These are phyloP conservation scores for Tulasnella sp. DNA, from an alignment of 768 basidiomycete genomes.

Conservation along the genomic window DNA sequence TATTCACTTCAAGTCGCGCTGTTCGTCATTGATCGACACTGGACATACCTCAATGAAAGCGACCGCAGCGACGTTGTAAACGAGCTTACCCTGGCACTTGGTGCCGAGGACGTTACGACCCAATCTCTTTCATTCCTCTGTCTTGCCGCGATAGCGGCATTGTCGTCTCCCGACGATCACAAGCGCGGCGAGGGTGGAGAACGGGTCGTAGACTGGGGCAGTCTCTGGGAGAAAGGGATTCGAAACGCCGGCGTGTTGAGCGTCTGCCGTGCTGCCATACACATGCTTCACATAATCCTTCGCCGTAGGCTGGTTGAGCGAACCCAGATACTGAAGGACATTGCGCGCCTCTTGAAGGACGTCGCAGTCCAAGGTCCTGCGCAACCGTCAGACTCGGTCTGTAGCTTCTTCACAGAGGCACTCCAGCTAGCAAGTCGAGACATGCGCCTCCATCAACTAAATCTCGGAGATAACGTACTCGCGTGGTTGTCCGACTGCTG, in stretches of 20 bases:
- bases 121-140: slow-evolving; percentile 85
- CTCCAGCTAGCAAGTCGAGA: slow-evolving; percentile 71
- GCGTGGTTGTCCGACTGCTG: slow-evolving; percentile 74
- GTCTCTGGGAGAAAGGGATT: slow-evolving; percentile 74
- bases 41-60: slow-evolving; percentile 50
- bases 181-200: slow-evolving; percentile 2
- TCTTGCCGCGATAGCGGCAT: slow-evolving; percentile 43
- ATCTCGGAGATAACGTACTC: slow-evolving; percentile 78
- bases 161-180: slow-evolving; percentile 39
- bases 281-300: slow-evolving; percentile 53
- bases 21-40: slow-evolving; percentile 77
- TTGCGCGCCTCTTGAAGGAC: slow-evolving; percentile 72
- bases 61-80: slow-evolving; percentile 51
- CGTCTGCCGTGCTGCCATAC: slow-evolving; percentile 74
- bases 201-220: slow-evolving; percentile 52
- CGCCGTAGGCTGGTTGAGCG: slow-evolving; percentile 37
- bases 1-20: slow-evolving; percentile 66
- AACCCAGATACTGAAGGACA: slow-evolving; percentile 56
- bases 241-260: slow-evolving; percentile 60
- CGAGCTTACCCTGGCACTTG: slow-evolving; percentile 52
- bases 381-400: slow-evolving; percentile 83
- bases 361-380: slow-evolving; percentile 85
- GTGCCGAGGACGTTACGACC: slow-evolving; percentile 51
- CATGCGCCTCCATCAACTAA: slow-evolving; percentile 72
- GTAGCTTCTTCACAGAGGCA: slow-evolving; percentile 64